Base-by-base conservation (phyloP, 768 basidiomycete genomes). In the Mycena maculata region DNA sequence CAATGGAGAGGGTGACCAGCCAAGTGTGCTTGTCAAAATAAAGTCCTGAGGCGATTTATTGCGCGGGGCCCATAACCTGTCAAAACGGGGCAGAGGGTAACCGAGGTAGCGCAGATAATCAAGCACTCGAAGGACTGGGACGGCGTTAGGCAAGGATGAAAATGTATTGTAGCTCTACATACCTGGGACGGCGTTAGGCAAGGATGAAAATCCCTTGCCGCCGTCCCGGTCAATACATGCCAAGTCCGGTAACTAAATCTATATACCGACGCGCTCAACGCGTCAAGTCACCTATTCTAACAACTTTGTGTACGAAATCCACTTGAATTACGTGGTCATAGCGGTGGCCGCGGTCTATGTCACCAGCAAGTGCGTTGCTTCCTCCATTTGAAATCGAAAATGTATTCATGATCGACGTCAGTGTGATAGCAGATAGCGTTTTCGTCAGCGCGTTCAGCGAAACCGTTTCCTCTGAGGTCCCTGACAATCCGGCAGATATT, bases 51-150 rank as follows among this genome's bases (percentile, higher is more conserved):
- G 54, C 44, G 44, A 64, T 47, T 56, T 49, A 33, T 55, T 47
- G 31, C 52, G 50, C 50, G 15, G 23, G 61, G 63, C 63, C 55
- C 63, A 64, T 64, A 64, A 64, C 63, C 54, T 64, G 62, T 64
- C 30, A 63, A 42, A 63, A 27, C 53, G 30, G 44, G 57, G 42
- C 27, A 22, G 42, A 25, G 27, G 57, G 33, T 7, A 36, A 36
- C 33, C 33, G 33, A 36, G 44, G 23, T 18, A 23, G 38, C 54
- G 22, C 54, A 55, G 54, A 39, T 13, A 18, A 55, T 39, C 39
- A 15, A 55, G 38, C 54, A 39, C 54, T 55, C 54, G 25, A 42
- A 20, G 38, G 22, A 55, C 50, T 53, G 50, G 50, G 50, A 53
- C 31, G 50, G 20, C 50, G 50, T 53, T 53, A 53, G 50, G 50